Percentiles rank a stretch among this genome's conserved stretches.
phyloP scores from a whole-genome alignment of 140 eudicot genomes.

The Oenanthe javanica region DNA sequence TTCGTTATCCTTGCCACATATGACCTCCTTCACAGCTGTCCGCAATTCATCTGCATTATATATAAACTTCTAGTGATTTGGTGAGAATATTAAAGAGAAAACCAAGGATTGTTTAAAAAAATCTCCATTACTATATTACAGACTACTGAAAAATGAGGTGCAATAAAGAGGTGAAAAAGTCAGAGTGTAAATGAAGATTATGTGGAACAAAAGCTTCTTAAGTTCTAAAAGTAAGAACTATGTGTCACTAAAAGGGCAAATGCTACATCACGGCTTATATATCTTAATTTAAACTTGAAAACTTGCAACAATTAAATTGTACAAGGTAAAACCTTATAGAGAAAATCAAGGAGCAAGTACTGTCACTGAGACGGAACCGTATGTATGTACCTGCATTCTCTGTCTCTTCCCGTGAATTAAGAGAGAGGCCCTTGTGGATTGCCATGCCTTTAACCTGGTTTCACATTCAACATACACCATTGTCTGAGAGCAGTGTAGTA shows the following conservation, averaged over 20 bases:
- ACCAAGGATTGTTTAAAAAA: not conserved
- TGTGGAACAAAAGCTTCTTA: not conserved
- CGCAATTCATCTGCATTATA: conserved; percentile 66
- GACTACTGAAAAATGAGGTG: not conserved
- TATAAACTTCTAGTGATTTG: not conserved
- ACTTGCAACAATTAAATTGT: not conserved
- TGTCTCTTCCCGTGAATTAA: conserved; percentile 65
- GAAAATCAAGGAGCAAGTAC: not conserved
- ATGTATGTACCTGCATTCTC: conserved; percentile 64
- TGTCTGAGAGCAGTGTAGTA: conserved; percentile 1
- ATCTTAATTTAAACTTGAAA: not conserved
- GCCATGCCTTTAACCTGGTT: conserved; percentile 97
- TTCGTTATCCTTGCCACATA: conserved; percentile 66
- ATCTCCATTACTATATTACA: not conserved
- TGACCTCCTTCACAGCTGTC: conserved; percentile 87
- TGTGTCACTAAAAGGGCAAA: not conserved
- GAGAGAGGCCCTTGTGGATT: conserved; percentile 60
- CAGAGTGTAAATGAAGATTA: not conserved
- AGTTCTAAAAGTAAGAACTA: not conserved
- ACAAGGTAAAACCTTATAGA: not conserved
- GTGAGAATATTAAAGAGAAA: not conserved
- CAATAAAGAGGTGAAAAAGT: not conserved
- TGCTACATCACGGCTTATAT: not conserved
- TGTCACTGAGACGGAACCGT: not conserved
- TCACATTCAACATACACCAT: not conserved